Conservation (phyloP, 768 basidiomycete genomes). For the Suillus fuscotomentosus region DNA sequence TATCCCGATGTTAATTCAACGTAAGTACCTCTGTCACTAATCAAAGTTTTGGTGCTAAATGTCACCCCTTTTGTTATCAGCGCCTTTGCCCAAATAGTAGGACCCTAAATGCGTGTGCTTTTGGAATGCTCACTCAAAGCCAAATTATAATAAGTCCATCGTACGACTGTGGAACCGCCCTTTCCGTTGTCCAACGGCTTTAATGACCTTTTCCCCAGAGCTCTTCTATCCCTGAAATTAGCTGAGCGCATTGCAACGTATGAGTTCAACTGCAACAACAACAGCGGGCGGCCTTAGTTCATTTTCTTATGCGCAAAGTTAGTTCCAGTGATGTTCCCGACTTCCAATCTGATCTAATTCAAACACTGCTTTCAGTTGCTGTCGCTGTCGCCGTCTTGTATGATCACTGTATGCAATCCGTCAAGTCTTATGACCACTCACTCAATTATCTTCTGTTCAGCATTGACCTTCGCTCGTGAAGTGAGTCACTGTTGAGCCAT, state of each 20-base stretch:
- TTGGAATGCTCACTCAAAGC: not conserved
- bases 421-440: not conserved
- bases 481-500: constrained; percentile 13
- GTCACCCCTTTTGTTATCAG: not conserved
- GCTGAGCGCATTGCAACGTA: not conserved
- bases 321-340: not conserved
- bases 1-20: not conserved
- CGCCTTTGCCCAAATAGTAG: too few species aligned
- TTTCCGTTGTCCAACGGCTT: not conserved
- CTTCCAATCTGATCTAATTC: constrained; percentile 4
- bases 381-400: constrained; percentile 26
- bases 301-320: constrained; percentile 22
- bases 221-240: not conserved
- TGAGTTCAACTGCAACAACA: not conserved
- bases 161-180: not conserved
- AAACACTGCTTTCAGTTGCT: constrained; percentile 21
- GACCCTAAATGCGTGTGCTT: not conserved
- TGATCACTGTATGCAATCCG: constrained; percentile 23
- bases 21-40: not conserved
- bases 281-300: not conserved
- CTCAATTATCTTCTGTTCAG: constrained; percentile 11
- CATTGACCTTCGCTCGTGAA: constrained; percentile 26
- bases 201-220: not conserved
- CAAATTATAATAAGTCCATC: not conserved
- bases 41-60: not conserved